Evolutionary conservation across 495 filamentous ascomycete species (phyloP).

Genomic region (Podospora appendiculata): DNA sequence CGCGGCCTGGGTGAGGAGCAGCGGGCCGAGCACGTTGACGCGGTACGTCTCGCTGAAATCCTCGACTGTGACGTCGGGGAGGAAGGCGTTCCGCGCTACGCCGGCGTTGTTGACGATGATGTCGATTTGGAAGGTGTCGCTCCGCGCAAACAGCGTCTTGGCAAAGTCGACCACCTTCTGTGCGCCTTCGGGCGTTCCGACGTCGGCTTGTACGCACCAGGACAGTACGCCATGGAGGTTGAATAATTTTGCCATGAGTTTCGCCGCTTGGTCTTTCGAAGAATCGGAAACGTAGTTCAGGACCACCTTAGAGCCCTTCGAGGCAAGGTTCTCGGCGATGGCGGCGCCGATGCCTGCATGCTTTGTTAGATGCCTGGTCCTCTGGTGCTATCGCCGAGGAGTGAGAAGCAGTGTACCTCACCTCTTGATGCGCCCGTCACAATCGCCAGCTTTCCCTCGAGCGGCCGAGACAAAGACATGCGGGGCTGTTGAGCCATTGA

Average conservation of each 20-base stretch:
- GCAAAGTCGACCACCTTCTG: conserved; percentile 25
- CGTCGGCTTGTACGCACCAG: conserved; percentile 34
- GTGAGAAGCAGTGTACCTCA: not conserved
- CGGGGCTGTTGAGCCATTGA: no score
- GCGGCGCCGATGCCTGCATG: conserved; percentile 75
- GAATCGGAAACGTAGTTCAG: conserved; percentile 60
- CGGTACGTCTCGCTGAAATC: conserved; percentile 67
- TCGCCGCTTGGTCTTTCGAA: conserved; percentile 16
- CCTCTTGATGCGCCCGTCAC: not conserved
- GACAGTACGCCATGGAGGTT: conserved; percentile 28
- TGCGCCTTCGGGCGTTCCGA: conserved; percentile 30
- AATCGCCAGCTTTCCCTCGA: not conserved
- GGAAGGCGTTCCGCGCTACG: conserved; percentile 49
- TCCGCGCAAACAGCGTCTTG: conserved; percentile 17
- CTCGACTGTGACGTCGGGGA: conserved; percentile 49
- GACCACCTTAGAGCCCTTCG: conserved; percentile 62
- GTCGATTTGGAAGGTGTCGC: conserved; percentile 58
- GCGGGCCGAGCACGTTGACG: conserved; percentile 78
- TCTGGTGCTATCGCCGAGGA: no score
- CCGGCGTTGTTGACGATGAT: conserved; percentile 89
- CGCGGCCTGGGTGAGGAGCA: conserved; percentile 70
- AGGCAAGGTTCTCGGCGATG: conserved; percentile 71
- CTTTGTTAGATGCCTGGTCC: conserved; percentile 5
- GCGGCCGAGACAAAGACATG: not conserved
- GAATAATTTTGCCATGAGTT: conserved; percentile 34